Base-by-base conservation (phyloP, 176 grass and related monocot species). In the Eleusine coracana region DNA sequence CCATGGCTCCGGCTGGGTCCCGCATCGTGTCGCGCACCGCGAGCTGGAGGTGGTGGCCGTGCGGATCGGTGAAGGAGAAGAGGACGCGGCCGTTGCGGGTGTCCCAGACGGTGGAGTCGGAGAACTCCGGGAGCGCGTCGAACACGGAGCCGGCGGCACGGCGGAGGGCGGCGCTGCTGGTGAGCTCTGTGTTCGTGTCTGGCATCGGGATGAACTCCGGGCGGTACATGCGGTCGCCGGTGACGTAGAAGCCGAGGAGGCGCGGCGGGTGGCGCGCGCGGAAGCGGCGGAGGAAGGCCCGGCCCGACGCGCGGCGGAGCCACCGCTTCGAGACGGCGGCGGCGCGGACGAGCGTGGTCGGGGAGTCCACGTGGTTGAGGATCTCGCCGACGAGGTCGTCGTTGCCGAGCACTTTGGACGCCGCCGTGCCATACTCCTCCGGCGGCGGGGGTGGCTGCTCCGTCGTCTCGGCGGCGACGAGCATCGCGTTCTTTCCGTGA, bases 241-340 rank as follows among this genome's bases (percentile, higher is more conserved):
- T 0, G 63, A 77, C 18, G 38, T 76, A 76, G 55, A 62, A 60
- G 37, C 76, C 76, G 28, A 79, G 40, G 79, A 82, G 51, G 52
- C 39, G 40, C 25, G 79, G 68, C 17, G 52, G 77, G 45, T 79
- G 28, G 42, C 34, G 44, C 17, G 4, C 44, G 13, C 17, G 9
- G 55, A 72, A 82, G 16, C 17, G 68, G 52, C 68, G 6, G 5
- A 72, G 68, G 54, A 72, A 72, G 21, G 36, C 14, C 6, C 0
- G 3, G 40, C n/a, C n/a, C 0, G 70, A 83, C 44, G n/a, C 60
- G 20, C 49, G 31, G 0, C 44, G 9, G n/a, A 66, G 45, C 70
- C 70, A 74, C 8, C 59, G 70, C 40, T 5, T 73, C 18, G 28
- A 70, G 9, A 70, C 79, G 1, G 70, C 36, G 7, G 81, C 20